These are phyloP conservation scores for Lithospermum erythrorhizon DNA, from an alignment of 257 asterid genomes.

Conservation along the genomic window DNA sequence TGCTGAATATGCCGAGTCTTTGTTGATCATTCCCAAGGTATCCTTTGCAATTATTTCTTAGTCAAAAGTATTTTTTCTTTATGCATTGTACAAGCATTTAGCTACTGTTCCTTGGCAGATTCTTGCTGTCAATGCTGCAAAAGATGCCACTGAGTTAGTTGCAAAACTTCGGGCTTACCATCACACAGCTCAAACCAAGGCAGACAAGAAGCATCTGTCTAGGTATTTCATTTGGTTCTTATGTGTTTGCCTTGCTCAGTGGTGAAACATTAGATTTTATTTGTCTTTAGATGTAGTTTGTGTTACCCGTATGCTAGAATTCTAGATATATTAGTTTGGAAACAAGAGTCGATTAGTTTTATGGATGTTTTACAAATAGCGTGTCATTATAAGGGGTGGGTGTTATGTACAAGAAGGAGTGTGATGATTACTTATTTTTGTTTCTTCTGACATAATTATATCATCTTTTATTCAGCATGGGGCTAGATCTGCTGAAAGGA, in stretches of 20 bases:
- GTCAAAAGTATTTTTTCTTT: conserved; percentile 3
- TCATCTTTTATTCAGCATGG: too few species aligned
- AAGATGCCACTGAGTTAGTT: conserved; percentile 93
- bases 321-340: too few species aligned
- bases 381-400: too few species aligned
- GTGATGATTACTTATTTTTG: too few species aligned
- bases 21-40: conserved; percentile 86
- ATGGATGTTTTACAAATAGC: too few species aligned
- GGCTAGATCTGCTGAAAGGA: conserved; percentile 83
- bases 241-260: neutral
- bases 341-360: too few species aligned
- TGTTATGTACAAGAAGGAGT: too few species aligned
- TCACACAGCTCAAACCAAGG: conserved; percentile 87
- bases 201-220: conserved; percentile 83
- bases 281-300: neutral
- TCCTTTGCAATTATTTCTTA: conserved; percentile 6
- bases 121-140: conserved; percentile 97
- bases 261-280: neutral
- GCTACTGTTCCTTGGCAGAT: conserved; percentile 39
- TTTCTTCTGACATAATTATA: neutral
- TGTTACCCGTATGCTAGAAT: too few species aligned
- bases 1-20: conserved; percentile 94
- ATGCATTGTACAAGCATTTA: neutral
- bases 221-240: conserved; percentile 31
- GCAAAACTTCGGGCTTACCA: conserved; percentile 85